A percentile compares a stretch with the other conserved stretches of the same genome.
phyloP scores from a whole-genome alignment of 768 basidiomycete species.

The Gelatoporia subvermispora region DNA sequence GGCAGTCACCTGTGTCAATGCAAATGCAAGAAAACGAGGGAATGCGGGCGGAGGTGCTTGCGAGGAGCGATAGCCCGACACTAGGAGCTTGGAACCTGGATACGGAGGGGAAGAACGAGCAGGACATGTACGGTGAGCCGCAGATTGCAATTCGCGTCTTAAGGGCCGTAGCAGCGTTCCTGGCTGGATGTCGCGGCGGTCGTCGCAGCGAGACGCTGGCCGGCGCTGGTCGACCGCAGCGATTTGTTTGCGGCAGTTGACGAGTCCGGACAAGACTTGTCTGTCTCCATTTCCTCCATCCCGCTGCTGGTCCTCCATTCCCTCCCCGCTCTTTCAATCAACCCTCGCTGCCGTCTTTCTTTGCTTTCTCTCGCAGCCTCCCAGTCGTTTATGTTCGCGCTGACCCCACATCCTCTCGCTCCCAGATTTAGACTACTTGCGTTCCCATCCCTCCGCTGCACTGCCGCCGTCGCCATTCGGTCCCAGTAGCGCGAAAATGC shows the following conservation, averaged over 20 bases:
- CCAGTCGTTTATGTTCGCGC: slow-evolving; percentile 17
- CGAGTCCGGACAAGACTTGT: slow-evolving; percentile 1
- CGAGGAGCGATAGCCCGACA: slow-evolving; percentile 8
- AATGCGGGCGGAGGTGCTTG: background rate
- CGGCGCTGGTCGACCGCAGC: no score
- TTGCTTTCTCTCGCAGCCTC: slow-evolving; percentile 3
- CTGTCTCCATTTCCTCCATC: slow-evolving; percentile 13
- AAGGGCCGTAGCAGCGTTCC: background rate
- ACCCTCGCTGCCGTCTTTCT: slow-evolving; percentile 10
- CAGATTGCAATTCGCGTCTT: background rate
- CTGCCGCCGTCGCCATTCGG: slow-evolving; percentile 31
- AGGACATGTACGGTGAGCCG: slow-evolving; percentile 1
- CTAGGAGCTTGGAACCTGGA: slow-evolving; percentile 4
- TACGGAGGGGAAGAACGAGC: background rate
- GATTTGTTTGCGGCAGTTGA: slow-evolving; percentile 3
- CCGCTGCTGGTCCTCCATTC: slow-evolving; percentile 11
- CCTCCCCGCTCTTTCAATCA: slow-evolving; percentile 7
- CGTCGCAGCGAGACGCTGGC: background rate
- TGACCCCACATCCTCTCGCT: slow-evolving; percentile 13
- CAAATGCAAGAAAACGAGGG: background rate
- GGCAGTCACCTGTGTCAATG: background rate
- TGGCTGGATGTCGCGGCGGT: background rate
- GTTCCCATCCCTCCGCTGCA: slow-evolving; percentile 25
- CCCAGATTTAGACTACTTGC: slow-evolving; percentile 20
- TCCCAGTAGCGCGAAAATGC: slow-evolving; percentile 21